Base-by-base conservation (phyloP, 1,139 yeast genomes). In the Pneumocystis jirovecii region DNA sequence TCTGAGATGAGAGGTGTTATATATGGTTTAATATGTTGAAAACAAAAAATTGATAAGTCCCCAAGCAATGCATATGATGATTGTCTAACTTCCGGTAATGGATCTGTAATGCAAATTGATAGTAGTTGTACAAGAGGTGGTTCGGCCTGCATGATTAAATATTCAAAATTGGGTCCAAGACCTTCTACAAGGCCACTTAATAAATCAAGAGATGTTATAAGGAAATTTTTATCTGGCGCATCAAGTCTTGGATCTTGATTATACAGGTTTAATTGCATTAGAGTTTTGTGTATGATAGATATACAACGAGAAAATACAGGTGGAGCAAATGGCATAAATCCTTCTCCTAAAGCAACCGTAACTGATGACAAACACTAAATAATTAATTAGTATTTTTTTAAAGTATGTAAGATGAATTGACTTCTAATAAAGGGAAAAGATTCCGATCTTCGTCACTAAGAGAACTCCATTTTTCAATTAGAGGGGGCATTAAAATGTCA, bases 171-270 rank as follows among this genome's bases (percentile, higher is more conserved):
- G 12, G 76, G 74, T 12, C 87, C 88, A 68, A 93, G 80, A 1
- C 97, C 98, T 76, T 91, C 97, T 19, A 90, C 85, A 66, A 93
- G 78, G 1, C 98, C 98, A 74, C 91, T 97, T 44, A 93, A 81
- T 71, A 93, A 80, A 74, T 93, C 98, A 64, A 93, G 76, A 0
- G 97, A 84, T 1, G 97, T 89, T 59, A 93, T 90, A 69, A 89
- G 82, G 71, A 91, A 89, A 75, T 91, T 97, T 73, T 87, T 89
- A 73, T 93, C 97, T 0, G 96, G 96, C 0, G 87, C 82, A 29
- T 86, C 89, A 42, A 73, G 69, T 63, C 86, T 80, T 3, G 95
- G 91, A 73, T 89, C 86, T 25, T 82, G 79, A 63, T 83, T 83
- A 64, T 86, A 82, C 69, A 84, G 80, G 69, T 82, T 84, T 68